Evolutionary conservation across 768 basidiomycete species (phyloP), one percentile per base, ranked within the genome.

Genomic region (Boletus rubescentipes): DNA sequence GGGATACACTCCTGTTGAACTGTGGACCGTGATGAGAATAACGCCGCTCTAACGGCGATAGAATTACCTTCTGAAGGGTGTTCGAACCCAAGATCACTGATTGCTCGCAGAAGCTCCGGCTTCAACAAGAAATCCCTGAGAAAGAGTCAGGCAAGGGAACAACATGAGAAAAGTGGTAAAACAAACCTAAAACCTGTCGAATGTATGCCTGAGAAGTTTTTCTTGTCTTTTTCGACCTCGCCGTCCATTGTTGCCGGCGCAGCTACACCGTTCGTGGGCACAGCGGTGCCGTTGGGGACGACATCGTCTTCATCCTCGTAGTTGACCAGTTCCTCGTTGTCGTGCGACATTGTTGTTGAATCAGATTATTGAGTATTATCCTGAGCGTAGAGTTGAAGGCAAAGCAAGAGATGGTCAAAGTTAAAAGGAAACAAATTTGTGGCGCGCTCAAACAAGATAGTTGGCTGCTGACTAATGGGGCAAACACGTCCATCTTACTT

Each of bases 1-100:
- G 97, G 97, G 65, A 99, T 98, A 74, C 97, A 98, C 79, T 99
- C 97, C 79, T 99, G 97, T 78, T 99, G 97, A 59, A 99, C 97
- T 98, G 66, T 9, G 15, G 57, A 46, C 14, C 26, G 29, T 15
- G 37, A 20, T 9, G 5, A 16, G 42, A 55, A 41, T 42, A 47
- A 51, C 16, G 30, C 32, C 2, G 9, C 35, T 21, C 36, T n/a
- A 20, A 12, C 9, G 6, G 45, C 9, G 6, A 45, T 6, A 26
- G 9, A 49, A 66, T 52, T 62, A 97, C 97, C 97, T 83, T 99
- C 97, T 46, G 96, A 98, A 50, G 97, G 97, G 76, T 99, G 97
- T 74, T 99, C 97, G 67, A 99, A 99, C 72, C 97, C 97, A n/a
- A 99, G 79, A 67, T 99, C 97, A 73, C 92, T 94, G 72, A 99